A percentile compares a stretch with the other conserved stretches of the same genome.
These are phyloP conservation scores for Singerocomus inundabilis DNA, from an alignment of 1,284 basidiomycete species.

Conservation along the genomic window DNA sequence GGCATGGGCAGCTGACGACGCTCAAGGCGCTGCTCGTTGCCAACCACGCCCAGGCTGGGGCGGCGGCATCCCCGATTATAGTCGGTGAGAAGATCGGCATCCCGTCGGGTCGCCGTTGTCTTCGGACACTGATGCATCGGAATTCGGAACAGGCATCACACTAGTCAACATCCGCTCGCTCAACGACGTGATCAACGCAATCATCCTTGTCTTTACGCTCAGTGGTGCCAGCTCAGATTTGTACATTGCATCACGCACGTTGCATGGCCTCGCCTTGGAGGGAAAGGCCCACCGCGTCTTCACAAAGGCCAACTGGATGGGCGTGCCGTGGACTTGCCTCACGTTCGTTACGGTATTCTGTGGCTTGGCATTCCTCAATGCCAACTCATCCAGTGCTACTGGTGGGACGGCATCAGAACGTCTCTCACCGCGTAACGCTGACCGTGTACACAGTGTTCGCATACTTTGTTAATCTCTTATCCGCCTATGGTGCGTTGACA, in stretches of 20 bases:
- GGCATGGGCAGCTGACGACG: background rate
- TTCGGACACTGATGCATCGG: background rate
- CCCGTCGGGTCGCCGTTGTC: slow-evolving; percentile 8
- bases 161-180: slow-evolving; percentile 71
- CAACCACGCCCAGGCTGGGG: slow-evolving; percentile 57
- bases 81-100: slow-evolving; percentile 45
- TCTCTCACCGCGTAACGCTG: background rate
- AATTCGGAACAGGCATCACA: slow-evolving; percentile 20
- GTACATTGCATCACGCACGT: slow-evolving; percentile 69
- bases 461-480: slow-evolving; percentile 72
- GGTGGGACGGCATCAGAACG: slow-evolving; percentile 33
- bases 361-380: slow-evolving; percentile 59
- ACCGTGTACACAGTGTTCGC: slow-evolving; percentile 49
- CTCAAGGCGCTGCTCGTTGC: slow-evolving; percentile 50
- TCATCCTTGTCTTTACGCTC: slow-evolving; percentile 71
- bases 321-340: slow-evolving; percentile 57
- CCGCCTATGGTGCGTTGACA: slow-evolving; percentile 62
- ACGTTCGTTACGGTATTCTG: slow-evolving; percentile 60
- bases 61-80: slow-evolving; percentile 77
- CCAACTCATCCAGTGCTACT: slow-evolving; percentile 50
- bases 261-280: slow-evolving; percentile 69
- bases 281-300: slow-evolving; percentile 61
- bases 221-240: slow-evolving; percentile 73
- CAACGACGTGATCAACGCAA: slow-evolving; percentile 60
- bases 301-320: slow-evolving; percentile 54